Base-by-base conservation (phyloP, 2,329 filamentous ascomycete genomes). In the Pleurostoma richardsiae region DNA sequence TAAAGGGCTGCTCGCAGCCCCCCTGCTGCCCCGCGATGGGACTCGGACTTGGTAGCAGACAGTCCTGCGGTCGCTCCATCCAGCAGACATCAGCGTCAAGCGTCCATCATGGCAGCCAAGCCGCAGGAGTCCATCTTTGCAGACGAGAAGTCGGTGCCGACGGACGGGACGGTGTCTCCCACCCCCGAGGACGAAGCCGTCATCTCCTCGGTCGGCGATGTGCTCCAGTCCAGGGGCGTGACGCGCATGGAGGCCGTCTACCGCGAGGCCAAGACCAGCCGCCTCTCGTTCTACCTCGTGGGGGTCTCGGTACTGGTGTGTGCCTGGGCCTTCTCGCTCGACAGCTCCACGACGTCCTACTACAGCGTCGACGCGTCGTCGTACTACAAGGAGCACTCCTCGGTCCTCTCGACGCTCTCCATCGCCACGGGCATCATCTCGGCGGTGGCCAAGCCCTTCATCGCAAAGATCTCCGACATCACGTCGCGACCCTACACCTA, bases 401-500 rank as follows among this genome's bases (percentile, higher is more conserved):
- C 54, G 40, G 53, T 57, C 8, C 59, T 66, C 10, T 63, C 51
- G 3, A 55, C 64, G 38, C 62, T 67, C 48, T 59, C 46, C 30
- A 66, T 55, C 4, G 59, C 61, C 10, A 59, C 59, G 26, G 59
- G 64, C 44, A 67, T 67, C 48, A 67, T 67, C 49, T 60, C 62
- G 2, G 64, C 64, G 44, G 63, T 67, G 43, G 63, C 61, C 59
- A 67, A 67, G 56, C 64, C 64, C 2, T 67, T 67, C 30, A 63
- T 64, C 45, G 65, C 63, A 40, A 68, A 68, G 56, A 49, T 68
- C 39, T 54, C 64, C 10, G 64, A 67, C 41, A 66, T 67, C 27
- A 67, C 64, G 11, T 67, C 64, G 5, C 61, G 65, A 6, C 65
- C 65, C 1, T 65, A 63, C 4, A 68, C 66, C 5, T 71, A 71